A percentile compares a stretch with the other conserved stretches of the same genome.
Evolutionary conservation across 2,329 filamentous ascomycete species (phyloP).

Genomic region (Aspergillus tamarii): DNA sequence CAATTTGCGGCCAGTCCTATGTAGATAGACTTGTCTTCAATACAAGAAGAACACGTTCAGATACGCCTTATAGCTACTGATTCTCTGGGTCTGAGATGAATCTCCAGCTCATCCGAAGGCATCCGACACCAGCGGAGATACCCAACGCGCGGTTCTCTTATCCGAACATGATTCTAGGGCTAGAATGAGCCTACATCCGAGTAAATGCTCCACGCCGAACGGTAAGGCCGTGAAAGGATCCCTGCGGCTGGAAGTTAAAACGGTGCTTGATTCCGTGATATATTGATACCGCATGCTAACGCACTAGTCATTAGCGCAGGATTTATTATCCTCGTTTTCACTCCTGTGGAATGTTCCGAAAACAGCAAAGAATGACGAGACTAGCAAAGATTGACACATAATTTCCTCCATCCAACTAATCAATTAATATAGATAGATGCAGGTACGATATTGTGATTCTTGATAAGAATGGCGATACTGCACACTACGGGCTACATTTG

Average conservation of each 20-base stretch:
- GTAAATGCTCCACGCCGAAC: neutral
- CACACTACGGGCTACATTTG: neutral
- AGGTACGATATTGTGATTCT: slow-evolving; percentile 10
- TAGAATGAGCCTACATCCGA: neutral
- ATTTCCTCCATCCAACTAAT: neutral
- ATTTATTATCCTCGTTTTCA: neutral
- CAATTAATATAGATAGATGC: slow-evolving; percentile 7
- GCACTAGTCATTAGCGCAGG: slow-evolving; percentile 1
- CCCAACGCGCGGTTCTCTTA: neutral
- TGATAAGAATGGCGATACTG: slow-evolving; percentile 9
- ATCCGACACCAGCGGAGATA: neutral
- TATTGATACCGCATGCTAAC: neutral
- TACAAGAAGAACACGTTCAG: neutral
- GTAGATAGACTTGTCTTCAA: neutral
- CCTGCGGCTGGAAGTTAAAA: neutral
- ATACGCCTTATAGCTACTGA: neutral
- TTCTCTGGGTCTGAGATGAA: neutral
- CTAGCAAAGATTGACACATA: slow-evolving; percentile 3
- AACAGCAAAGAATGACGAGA: neutral
- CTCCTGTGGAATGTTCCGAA: neutral
- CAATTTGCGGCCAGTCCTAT: neutral
- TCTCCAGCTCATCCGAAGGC: neutral
- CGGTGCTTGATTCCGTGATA: neutral
- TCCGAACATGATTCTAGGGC: neutral
- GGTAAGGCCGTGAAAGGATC: neutral